These are phyloP conservation scores for Phytophthora agathidicida DNA, from an alignment of 352 stramenopile genomes.

Conservation along the genomic window DNA sequence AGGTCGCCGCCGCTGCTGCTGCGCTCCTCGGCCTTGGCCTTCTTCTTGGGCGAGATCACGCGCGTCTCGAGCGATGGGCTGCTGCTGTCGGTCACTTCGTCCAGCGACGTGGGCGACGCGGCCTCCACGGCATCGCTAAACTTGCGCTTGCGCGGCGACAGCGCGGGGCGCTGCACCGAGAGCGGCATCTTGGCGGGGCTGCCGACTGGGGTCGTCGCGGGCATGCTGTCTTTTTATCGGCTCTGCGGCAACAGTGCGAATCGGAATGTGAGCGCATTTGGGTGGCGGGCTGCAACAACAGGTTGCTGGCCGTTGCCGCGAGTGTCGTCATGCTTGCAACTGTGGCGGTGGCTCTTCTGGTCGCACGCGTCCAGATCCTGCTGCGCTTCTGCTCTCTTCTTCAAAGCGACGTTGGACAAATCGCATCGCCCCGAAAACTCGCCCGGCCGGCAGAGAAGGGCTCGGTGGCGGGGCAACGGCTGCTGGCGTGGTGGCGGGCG, in stretches of 20 bases:
- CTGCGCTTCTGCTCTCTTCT: conserved; percentile 36
- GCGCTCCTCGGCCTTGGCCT: conserved; percentile 32
- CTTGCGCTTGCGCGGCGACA: conserved; percentile 61
- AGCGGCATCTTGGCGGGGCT: conserved; percentile 31
- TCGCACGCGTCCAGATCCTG: conserved; percentile 34
- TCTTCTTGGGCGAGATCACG: conserved; percentile 61
- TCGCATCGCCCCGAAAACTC: conserved; percentile 13
- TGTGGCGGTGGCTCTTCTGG: conserved; percentile 28
- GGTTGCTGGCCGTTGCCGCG: conserved; percentile 8
- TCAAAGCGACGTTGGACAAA: conserved; percentile 36
- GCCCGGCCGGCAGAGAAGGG: conserved; percentile 21
- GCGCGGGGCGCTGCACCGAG: conserved; percentile 44
- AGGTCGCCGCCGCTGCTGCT: conserved; percentile 14
- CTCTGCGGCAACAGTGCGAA: conserved; percentile 15
- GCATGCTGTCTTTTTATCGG: conserved; percentile 3
- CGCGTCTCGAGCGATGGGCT: conserved; percentile 19
- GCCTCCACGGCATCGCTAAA: conserved; percentile 23
- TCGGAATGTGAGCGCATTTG: conserved; percentile 34
- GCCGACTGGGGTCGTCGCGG: conserved; percentile 27
- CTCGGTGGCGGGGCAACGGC: conserved; percentile 13
- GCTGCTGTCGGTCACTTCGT: conserved; percentile 28
- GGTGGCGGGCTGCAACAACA: too few relatives aligned
- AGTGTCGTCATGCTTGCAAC: conserved; percentile 13
- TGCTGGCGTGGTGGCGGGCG: conserved; percentile 2
- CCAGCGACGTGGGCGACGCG: conserved; percentile 42